Evolutionary conservation across 2,329 filamentous ascomycete genomes (phyloP), one percentile per base, ranked within the genome.

Genomic region (Trichoderma sp.): DNA sequence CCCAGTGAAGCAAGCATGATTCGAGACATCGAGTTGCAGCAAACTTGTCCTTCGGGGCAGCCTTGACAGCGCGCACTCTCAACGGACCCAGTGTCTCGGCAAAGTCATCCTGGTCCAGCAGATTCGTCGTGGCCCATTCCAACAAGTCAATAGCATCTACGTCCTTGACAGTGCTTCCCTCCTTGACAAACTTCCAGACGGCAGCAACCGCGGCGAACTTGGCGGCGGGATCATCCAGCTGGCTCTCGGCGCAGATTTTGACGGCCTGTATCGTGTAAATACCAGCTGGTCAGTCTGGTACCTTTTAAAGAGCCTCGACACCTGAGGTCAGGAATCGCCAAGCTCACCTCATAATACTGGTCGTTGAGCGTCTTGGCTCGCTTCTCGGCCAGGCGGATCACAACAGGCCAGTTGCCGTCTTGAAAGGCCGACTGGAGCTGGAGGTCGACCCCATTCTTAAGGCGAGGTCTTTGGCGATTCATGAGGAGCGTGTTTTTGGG

Each of bases 381-480:
- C 78, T 87, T 85, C 73, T 86, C 85, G 15, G 88, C 87, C 15
- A 88, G 81, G 32, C 84, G 86, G 30, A 85, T 80, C 68, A 84
- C 86, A 17, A 80, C 80, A 20, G 81, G 74, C 88, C 87, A 90
- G 78, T 87, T 87, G 66, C 84, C 82, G 68, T 88, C 86, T 53
- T 82, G 81, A 71, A 88, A 90, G 67, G 86, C 86, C 15, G 84
- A 82, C 79, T 88, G 85, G 11, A 90, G 82, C 80, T 87, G 85
- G 65, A 86, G 80, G 74, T 88, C 86, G 66, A 87, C 84, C 73
- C 82, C 85, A 76, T 82, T 84, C 74, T 83, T 86, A 59, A 88
- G 83, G 53, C 74, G 76, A 70, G 81, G 81, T 72, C 77, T 74
- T 73, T 78, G 76, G 71, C 77, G 79, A 75, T 78, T 78, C 81